These are phyloP conservation scores for Chrysophaeum taylorii DNA, from an alignment of 352 stramenopile species.

Conservation along the genomic window DNA sequence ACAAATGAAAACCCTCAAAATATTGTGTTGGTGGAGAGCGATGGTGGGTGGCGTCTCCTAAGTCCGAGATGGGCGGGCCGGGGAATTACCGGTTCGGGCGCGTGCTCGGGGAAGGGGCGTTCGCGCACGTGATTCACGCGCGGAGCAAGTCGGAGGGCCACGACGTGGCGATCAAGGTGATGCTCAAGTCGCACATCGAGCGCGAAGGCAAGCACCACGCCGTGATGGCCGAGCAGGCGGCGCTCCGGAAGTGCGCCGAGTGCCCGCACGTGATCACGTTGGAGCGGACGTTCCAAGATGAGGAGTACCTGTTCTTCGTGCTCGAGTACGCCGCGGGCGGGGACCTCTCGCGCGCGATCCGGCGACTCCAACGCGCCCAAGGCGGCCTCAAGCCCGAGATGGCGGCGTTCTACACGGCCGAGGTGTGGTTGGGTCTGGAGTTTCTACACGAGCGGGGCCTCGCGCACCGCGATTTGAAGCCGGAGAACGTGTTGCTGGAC, in stretches of 20 bases:
- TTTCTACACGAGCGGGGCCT: conserved; percentile 12
- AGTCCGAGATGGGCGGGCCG: too few relatives aligned
- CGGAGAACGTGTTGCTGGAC: conserved; percentile 76
- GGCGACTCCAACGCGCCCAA: not conserved
- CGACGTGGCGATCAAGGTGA: conserved; percentile 55
- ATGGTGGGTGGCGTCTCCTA: too few relatives aligned
- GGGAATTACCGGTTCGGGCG: conserved; percentile 26
- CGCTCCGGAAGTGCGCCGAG: not conserved
- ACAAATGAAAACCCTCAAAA: too few relatives aligned
- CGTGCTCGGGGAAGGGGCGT: conserved; percentile 59
- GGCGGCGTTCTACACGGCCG: conserved; percentile 8
- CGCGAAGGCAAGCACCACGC: conserved; percentile 56
- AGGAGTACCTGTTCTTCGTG: conserved; percentile 62
- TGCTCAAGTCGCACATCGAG: conserved; percentile 62
- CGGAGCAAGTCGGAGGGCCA: conserved; percentile 44
- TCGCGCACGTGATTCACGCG: conserved; percentile 62
- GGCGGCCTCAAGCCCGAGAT: not conserved
- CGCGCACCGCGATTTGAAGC: conserved; percentile 60
- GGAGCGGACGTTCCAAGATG: conserved; percentile 64
- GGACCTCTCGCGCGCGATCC: conserved; percentile 35
- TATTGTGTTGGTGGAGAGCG: too few relatives aligned
- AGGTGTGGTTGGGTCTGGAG: conserved; percentile 3
- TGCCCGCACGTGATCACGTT: conserved; percentile 52
- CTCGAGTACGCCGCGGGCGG: conserved; percentile 62
- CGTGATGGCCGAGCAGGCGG: conserved; percentile 40